These are phyloP conservation scores for Candida jianshihensis DNA, from an alignment of 805 yeast species.

Conservation along the genomic window DNA sequence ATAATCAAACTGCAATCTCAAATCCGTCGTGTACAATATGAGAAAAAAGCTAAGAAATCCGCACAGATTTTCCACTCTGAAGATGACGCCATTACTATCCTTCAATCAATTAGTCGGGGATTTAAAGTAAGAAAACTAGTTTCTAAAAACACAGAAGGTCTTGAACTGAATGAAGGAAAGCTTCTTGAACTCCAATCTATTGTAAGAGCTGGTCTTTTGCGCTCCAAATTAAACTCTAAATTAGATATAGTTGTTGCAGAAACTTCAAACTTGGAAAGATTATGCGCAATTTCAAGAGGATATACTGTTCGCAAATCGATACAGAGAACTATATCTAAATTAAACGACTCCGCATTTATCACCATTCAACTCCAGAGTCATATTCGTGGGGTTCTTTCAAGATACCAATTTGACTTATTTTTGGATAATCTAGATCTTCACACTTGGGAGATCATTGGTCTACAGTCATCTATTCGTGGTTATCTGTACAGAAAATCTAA, in stretches of 20 bases:
- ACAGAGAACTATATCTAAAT: not conserved
- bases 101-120: slow-evolving; percentile 36
- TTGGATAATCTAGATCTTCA: slow-evolving; percentile 46
- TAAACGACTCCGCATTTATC: not conserved
- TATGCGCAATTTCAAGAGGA: slow-evolving; percentile 37
- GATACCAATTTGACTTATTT: slow-evolving; percentile 49
- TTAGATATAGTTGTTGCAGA: slow-evolving; percentile 22
- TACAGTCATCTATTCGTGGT: slow-evolving; percentile 58
- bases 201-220: slow-evolving; percentile 37
- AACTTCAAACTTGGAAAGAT: slow-evolving; percentile 14
- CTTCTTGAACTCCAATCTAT: slow-evolving; percentile 47
- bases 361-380: slow-evolving; percentile 46
- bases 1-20: slow-evolving; percentile 30
- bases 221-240: slow-evolving; percentile 21
- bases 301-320: slow-evolving; percentile 25
- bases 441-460: slow-evolving; percentile 28
- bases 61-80: slow-evolving; percentile 17
- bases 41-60: slow-evolving; percentile 16
- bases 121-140: slow-evolving; percentile 7
- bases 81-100: slow-evolving; percentile 22
- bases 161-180: not conserved
- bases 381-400: slow-evolving; percentile 54
- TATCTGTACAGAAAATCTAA: slow-evolving; percentile 30
- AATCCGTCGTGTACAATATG: slow-evolving; percentile 26
- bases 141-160: not conserved